Evolutionary conservation across 371 early-diverging fungal genomes (phyloP).

Genomic region (Dichotomocladium elegans): DNA sequence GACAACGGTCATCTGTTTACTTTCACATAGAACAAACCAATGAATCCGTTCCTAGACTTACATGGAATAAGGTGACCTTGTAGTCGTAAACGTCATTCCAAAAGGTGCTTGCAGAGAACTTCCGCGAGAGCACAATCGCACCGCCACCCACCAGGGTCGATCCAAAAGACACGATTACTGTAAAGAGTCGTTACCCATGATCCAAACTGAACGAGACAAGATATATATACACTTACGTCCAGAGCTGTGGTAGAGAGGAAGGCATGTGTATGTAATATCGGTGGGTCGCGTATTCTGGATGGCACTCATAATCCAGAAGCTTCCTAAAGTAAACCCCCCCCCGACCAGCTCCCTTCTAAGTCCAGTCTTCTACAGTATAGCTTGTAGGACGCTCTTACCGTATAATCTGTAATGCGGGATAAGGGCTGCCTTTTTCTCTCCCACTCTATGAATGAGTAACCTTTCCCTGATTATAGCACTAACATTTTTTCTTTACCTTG

Average conservation of each 20-base stretch:
- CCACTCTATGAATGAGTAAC: no score
- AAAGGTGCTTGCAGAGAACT: conserved; percentile 45
- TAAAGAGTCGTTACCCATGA: no score
- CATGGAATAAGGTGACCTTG: conserved; percentile 30
- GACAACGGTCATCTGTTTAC: no score
- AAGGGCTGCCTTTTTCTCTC: conserved; percentile 6
- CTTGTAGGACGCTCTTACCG: background rate
- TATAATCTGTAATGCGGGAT: background rate
- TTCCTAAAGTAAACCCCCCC: conserved; percentile 1
- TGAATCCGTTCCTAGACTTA: conserved; percentile 6
- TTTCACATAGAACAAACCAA: background rate
- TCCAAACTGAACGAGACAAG: no score
- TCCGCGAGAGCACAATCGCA: conserved; percentile 39
- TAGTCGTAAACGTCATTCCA: conserved; percentile 44
- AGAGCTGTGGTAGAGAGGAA: conserved; percentile 49
- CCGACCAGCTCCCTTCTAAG: no score
- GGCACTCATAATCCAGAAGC: background rate
- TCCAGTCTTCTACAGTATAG: no score
- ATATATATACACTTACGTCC: conserved; percentile 29
- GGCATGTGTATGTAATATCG: conserved; percentile 36
- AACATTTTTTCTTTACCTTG: conserved; percentile 5
- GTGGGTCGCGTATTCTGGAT: background rate
- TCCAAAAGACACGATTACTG: conserved; percentile 24
- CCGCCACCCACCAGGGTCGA: conserved; percentile 28
- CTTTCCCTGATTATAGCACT: no score